phyloP scores from a whole-genome alignment of 768 basidiomycete genomes.

The Serendipita sp. region DNA sequence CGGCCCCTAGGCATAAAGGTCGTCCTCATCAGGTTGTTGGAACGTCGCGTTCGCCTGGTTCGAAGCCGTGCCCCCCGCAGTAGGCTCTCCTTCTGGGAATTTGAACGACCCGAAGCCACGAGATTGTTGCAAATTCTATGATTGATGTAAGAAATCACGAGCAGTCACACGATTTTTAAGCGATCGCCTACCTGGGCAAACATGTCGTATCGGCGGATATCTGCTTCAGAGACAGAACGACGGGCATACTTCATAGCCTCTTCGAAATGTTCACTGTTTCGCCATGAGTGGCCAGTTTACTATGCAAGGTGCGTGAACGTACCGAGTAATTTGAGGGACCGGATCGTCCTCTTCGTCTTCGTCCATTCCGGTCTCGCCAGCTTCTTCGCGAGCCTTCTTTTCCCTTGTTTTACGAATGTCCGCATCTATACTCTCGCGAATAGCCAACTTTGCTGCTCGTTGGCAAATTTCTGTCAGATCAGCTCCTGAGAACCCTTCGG shows the following conservation, averaged over 20 bases:
- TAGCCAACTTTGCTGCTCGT: conserved; percentile 91
- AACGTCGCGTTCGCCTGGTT: conserved; percentile 45
- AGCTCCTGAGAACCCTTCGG: conserved; percentile 97
- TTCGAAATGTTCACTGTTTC: conserved; percentile 78
- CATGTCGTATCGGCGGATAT: conserved; percentile 97
- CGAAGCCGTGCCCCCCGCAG: conserved; percentile 16
- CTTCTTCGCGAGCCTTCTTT: conserved; percentile 66
- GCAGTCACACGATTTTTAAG: conserved; percentile 6
- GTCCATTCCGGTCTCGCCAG: conserved; percentile 49
- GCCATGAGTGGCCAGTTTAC: conserved; percentile 8
- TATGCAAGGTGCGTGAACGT: conserved; percentile 12
- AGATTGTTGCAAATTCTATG: conserved; percentile 77
- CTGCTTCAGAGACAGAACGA: conserved; percentile 89
- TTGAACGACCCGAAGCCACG: conserved; percentile 93
- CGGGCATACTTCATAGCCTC: conserved; percentile 98
- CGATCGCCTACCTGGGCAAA: conserved; percentile 58
- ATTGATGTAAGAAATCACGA: background rate
- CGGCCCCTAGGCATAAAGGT: conserved; percentile 62
- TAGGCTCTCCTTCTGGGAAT: conserved; percentile 69
- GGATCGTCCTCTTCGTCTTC: conserved; percentile 58
- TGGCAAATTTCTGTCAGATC: conserved; percentile 99
- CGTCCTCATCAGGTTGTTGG: conserved; percentile 73
- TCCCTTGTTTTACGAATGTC: conserved; percentile 73
- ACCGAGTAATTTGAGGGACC: conserved; percentile 75
- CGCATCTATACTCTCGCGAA: conserved; percentile 84